phyloP scores from a whole-genome alignment of 495 filamentous ascomycete species.

The Penicillium bovifimosum region DNA sequence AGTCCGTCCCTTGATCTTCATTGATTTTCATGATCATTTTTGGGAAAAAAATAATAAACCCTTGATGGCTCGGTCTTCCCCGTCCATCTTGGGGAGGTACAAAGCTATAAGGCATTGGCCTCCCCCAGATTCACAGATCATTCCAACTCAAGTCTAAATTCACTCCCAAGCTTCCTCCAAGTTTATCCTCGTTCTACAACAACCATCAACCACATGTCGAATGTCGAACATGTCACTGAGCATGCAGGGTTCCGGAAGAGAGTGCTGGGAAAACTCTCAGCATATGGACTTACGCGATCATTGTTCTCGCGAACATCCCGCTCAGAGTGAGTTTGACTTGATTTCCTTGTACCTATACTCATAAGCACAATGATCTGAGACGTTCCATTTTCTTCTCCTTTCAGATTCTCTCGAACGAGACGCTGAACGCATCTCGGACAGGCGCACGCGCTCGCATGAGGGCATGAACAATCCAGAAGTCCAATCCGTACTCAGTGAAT shows the following conservation, averaged over 20 bases:
- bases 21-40: constrained; percentile 14
- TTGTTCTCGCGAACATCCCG: constrained; percentile 25
- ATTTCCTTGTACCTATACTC: neutral
- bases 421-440: constrained; percentile 25
- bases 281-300: constrained; percentile 30
- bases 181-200: neutral
- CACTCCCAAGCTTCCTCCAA: neutral
- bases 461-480: constrained; percentile 10
- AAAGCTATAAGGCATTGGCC: constrained; percentile 21
- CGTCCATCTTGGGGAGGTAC: constrained; percentile 4
- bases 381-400: constrained; percentile 14
- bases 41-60: constrained; percentile 14
- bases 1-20: constrained; percentile 32
- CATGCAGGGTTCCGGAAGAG: constrained; percentile 34
- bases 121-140: neutral
- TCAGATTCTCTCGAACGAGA: constrained; percentile 22
- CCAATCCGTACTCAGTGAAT: constrained; percentile 11
- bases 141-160: constrained; percentile 5
- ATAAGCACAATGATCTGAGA: constrained; percentile 19
- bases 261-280: constrained; percentile 34
- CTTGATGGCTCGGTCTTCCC: constrained; percentile 20
- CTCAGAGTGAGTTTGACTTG: constrained; percentile 27
- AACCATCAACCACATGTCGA: constrained; percentile 19
- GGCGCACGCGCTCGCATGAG: constrained; percentile 16
- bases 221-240: constrained; percentile 31